A percentile compares a stretch with the other conserved stretches of the same genome.
These are phyloP conservation scores for Cyclocybe aegerita DNA, from an alignment of 768 basidiomycete species.

Conservation along the genomic window DNA sequence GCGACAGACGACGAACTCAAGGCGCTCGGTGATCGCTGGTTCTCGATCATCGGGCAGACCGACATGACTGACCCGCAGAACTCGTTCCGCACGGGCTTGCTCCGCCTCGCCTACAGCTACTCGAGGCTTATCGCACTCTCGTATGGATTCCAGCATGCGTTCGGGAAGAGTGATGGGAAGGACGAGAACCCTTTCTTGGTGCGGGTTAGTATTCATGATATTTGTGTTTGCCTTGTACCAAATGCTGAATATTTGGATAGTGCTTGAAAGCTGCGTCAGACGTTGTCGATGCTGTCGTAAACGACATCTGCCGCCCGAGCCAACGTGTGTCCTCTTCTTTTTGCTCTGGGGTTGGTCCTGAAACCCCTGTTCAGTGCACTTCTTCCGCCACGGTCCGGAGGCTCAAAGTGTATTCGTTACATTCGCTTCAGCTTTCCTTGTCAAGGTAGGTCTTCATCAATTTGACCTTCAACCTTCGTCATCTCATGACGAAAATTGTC, in stretches of 20 bases:
- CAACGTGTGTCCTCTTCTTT: constrained; percentile 41
- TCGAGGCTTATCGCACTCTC: constrained; percentile 68
- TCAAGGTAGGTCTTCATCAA: constrained; percentile 52
- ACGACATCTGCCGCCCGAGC: constrained; percentile 54
- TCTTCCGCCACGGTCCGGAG: constrained; percentile 74
- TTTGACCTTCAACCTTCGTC: neutral
- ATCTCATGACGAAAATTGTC: constrained; percentile 1
- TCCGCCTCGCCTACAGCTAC: constrained; percentile 66
- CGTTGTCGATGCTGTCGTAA: constrained; percentile 60
- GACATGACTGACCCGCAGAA: constrained; percentile 56
- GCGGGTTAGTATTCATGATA: constrained; percentile 44
- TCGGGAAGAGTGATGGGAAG: constrained; percentile 53
- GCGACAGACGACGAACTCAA: constrained; percentile 72
- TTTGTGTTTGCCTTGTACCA: neutral
- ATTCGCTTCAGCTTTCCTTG: constrained; percentile 79
- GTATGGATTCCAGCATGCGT: constrained; percentile 76
- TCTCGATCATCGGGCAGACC: constrained; percentile 43
- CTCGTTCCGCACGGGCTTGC: constrained; percentile 58
- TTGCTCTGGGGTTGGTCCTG: neutral
- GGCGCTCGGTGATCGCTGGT: constrained; percentile 55
- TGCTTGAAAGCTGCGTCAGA: constrained; percentile 68
- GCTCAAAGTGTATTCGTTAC: constrained; percentile 78
- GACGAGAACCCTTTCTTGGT: constrained; percentile 67
- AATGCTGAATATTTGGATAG: constrained; percentile 29
- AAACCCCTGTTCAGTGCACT: constrained; percentile 30